Percentiles rank a stretch among this genome's conserved stretches.
These are phyloP conservation scores for Cytospora piceae DNA, from an alignment of 2,329 filamentous ascomycete genomes.

Conservation along the genomic window DNA sequence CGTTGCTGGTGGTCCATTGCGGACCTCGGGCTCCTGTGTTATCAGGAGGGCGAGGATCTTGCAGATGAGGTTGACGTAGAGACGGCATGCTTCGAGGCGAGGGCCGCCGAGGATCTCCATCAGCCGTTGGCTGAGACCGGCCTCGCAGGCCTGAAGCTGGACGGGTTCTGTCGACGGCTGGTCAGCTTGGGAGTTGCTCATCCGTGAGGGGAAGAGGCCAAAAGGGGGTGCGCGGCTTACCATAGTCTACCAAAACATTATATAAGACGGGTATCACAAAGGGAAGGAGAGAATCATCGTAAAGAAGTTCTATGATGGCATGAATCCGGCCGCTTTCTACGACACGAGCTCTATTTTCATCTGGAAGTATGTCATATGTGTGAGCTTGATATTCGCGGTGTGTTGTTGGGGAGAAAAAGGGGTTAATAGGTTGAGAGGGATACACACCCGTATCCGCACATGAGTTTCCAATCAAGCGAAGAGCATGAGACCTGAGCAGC, in stretches of 20 bases:
- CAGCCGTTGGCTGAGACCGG: conserved; percentile 53
- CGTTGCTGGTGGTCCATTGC: conserved; percentile 49
- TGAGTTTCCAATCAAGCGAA: conserved; percentile 64
- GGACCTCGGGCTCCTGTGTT: conserved; percentile 54
- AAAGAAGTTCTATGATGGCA: conserved; percentile 53
- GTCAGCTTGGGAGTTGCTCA: conserved; percentile 29
- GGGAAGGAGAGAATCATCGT: conserved; percentile 51
- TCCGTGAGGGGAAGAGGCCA: too few relatives aligned
- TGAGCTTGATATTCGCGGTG: neutral
- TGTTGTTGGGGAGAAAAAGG: neutral
- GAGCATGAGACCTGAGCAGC: conserved; percentile 55
- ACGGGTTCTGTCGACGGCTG: conserved; percentile 53
- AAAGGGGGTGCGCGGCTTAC: conserved; percentile 42
- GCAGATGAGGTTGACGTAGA: conserved; percentile 57
- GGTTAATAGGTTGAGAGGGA: neutral
- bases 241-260: conserved; percentile 67
- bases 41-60: conserved; percentile 60
- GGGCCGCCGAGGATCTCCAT: conserved; percentile 54
- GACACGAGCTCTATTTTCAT: conserved; percentile 62
- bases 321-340: conserved; percentile 53
- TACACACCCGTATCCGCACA: conserved; percentile 61
- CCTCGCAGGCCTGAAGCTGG: conserved; percentile 58
- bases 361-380: conserved; percentile 37
- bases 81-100: conserved; percentile 45
- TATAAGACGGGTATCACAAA: conserved; percentile 64